phyloP scores from a whole-genome alignment of 768 basidiomycete genomes.

The Obba rivulosa region DNA sequence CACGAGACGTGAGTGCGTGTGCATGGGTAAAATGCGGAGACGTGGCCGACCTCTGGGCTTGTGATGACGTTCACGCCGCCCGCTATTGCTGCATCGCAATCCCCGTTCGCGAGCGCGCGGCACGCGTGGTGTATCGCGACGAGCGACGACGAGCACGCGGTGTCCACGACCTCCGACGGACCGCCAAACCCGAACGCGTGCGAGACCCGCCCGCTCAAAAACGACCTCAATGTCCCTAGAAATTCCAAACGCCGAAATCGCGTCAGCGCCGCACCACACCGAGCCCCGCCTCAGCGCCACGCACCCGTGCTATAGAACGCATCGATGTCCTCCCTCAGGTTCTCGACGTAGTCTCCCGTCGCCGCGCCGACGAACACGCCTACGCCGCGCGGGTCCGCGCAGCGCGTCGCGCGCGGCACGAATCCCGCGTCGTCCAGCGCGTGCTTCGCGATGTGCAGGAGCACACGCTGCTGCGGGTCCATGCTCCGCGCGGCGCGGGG shows the following conservation, averaged over 20 bases:
- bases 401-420: conserved; percentile 45
- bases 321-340: conserved; percentile 52
- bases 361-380: conserved; percentile 68
- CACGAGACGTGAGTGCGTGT: not conserved
- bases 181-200: conserved; percentile 64
- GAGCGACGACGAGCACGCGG: conserved; percentile 68
- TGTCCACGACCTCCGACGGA: conserved; percentile 68
- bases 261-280: not conserved
- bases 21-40: not conserved
- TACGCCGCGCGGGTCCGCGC: conserved; percentile 47
- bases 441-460: conserved; percentile 61
- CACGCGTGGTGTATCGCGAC: conserved; percentile 67
- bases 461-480: conserved; percentile 71
- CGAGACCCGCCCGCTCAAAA: conserved; percentile 67
- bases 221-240: conserved; percentile 63
- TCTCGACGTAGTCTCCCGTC: conserved; percentile 65
- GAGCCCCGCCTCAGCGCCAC: no score
- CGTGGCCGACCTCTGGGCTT: conserved; percentile 57
- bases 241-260: no score
- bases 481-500: conserved; percentile 71
- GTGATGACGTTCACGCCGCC: conserved; percentile 72
- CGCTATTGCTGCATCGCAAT: conserved; percentile 65
- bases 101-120: conserved; percentile 55
- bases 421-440: conserved; percentile 71
- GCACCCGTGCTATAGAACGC: conserved; percentile 68